phyloP scores from a whole-genome alignment of 305 asterid genomes.

The Rubia tinctorum region DNA sequence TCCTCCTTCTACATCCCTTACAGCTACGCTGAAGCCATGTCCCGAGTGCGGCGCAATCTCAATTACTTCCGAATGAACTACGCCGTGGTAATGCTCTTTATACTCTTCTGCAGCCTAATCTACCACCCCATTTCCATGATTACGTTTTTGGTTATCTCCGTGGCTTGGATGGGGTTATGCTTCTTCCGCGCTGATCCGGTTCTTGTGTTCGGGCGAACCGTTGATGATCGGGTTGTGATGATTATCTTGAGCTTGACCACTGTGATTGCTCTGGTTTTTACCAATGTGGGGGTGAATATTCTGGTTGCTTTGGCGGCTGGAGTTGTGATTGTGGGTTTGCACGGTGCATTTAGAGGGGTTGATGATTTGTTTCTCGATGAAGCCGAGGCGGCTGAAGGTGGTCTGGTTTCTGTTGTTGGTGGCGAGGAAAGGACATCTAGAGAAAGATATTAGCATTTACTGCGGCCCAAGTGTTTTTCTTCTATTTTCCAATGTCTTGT shows the following conservation, averaged over 20 bases:
- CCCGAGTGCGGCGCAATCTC: slow-evolving; percentile 68
- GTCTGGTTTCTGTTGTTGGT: slow-evolving; percentile 72
- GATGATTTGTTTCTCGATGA: slow-evolving; percentile 85
- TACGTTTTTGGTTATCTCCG: slow-evolving; percentile 46
- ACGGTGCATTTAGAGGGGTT: slow-evolving; percentile 57
- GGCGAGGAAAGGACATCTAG: slow-evolving; percentile 23
- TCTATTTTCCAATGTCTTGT: background rate
- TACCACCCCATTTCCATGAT: slow-evolving; percentile 83
- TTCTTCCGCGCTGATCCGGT: slow-evolving; percentile 65
- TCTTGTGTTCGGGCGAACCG: slow-evolving; percentile 30
- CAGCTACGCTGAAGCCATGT: slow-evolving; percentile 56
- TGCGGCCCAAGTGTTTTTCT: background rate
- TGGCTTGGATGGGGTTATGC: slow-evolving; percentile 57
- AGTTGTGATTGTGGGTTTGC: slow-evolving; percentile 42
- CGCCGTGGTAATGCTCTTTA: slow-evolving; percentile 48
- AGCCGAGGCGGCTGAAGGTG: slow-evolving; percentile 68
- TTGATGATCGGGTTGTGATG: slow-evolving; percentile 65
- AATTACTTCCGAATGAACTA: slow-evolving; percentile 80
- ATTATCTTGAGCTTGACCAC: slow-evolving; percentile 51
- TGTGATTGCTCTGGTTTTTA: slow-evolving; percentile 58
- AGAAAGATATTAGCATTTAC: slow-evolving; percentile 12
- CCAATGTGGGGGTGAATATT: slow-evolving; percentile 60
- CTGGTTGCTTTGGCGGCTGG: slow-evolving; percentile 58
- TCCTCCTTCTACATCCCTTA: slow-evolving; percentile 53
- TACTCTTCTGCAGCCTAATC: slow-evolving; percentile 74